Conservation (phyloP, 768 basidiomycete genomes). For the Tremella mesenterica region DNA sequence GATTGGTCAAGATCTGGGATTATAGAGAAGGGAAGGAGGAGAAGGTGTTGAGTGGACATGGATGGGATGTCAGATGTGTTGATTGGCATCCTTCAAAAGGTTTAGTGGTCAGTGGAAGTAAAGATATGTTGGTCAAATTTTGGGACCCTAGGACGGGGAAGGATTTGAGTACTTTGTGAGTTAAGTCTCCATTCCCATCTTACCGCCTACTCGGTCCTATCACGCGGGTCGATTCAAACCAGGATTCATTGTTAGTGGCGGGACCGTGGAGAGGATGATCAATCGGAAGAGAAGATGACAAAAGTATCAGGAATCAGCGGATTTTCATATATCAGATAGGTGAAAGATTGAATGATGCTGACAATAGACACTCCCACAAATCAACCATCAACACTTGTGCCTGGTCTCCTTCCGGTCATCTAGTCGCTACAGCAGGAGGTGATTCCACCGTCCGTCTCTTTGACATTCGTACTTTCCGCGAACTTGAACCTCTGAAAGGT, state of each 20-base stretch:
- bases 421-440: constrained; percentile 86
- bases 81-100: constrained; percentile 99
- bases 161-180: constrained; percentile 79
- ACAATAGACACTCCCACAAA: constrained; percentile 80
- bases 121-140: constrained; percentile 97
- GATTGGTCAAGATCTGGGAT: constrained; percentile 87
- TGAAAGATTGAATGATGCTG: constrained; percentile 5
- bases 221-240: too few relatives aligned
- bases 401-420: constrained; percentile 91
- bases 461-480: constrained; percentile 97
- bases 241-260: too few relatives aligned
- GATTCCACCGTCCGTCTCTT: constrained; percentile 93
- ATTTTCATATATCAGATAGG: not conserved
- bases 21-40: constrained; percentile 88
- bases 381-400: constrained; percentile 86
- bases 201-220: too few relatives aligned
- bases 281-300: too few relatives aligned
- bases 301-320: not conserved
- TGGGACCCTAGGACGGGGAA: constrained; percentile 96
- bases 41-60: constrained; percentile 83
- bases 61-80: constrained; percentile 97
- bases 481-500: constrained; percentile 80
- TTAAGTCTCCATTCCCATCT: constrained; percentile 4
- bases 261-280: too few relatives aligned
- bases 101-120: constrained; percentile 84